These are phyloP conservation scores for Gyrodon lividus DNA, from an alignment of 768 basidiomycete species.

Conservation along the genomic window DNA sequence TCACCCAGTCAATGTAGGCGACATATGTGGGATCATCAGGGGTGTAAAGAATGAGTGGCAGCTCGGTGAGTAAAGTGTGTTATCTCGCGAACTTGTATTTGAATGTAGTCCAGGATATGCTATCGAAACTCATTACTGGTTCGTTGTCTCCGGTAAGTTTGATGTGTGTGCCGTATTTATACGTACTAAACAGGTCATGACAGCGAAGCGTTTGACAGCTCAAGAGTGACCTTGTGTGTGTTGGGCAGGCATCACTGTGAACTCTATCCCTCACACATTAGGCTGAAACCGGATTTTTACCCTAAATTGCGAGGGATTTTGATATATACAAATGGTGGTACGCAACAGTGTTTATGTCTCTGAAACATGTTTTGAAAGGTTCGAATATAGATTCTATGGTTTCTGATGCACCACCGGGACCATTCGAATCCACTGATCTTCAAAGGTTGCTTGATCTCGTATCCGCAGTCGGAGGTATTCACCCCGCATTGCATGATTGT, in stretches of 20 bases:
- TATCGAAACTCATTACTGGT: conserved; percentile 29
- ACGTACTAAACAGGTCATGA: background rate
- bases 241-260: background rate
- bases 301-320: background rate
- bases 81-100: background rate
- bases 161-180: background rate
- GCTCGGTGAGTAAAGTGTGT: background rate
- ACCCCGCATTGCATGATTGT: background rate
- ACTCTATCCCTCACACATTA: background rate
- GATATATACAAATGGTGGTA: background rate
- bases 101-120: conserved; percentile 14
- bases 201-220: background rate
- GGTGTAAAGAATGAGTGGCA: conserved; percentile 33
- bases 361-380: background rate
- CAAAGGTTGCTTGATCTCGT: background rate
- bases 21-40: conserved; percentile 35
- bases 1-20: conserved; percentile 38
- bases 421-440: background rate
- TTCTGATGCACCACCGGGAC: background rate
- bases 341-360: background rate
- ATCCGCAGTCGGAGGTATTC: background rate
- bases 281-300: background rate
- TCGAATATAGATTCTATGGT: background rate
- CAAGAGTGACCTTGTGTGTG: background rate
- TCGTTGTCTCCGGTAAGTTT: background rate